Base-by-base conservation (phyloP, 176 grass and related monocot genomes). In the Bromus sterilis region DNA sequence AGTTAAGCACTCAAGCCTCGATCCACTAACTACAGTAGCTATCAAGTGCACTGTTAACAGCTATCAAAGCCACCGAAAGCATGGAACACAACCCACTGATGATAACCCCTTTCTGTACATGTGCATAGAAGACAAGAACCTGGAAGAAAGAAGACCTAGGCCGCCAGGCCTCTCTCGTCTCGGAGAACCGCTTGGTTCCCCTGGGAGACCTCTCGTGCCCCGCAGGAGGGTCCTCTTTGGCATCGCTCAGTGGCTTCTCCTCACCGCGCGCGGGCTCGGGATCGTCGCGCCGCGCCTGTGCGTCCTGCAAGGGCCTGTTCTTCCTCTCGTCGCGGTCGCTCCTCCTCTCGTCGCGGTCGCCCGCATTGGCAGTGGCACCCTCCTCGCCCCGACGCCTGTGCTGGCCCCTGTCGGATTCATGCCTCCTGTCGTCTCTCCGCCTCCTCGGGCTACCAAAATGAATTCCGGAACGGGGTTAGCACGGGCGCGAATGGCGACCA, bases 81-180 rank as follows among this genome's bases (percentile, higher is more conserved):
- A 80, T 12, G 62, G 4, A 61, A 46, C 56, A 76, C 12, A 85
- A 80, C 21, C 74, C 28, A 81, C 59, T 71, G 62, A 55, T 14
- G 24, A 26, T 9, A 53, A 11, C 9, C 53, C 69, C 39, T 70
- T 88, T 76, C 15, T 25, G 56, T 71, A 28, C 62, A 53, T 41
- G 42, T 9, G 32, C 46, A 32, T 36, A 42, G 56, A 70, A 66
- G 69, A 64, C 15, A 79, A 82, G 65, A 85, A 94, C 92, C 92
- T 94, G 86, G 58, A 84, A 83, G 63, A 46, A 88, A 7, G 92
- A 81, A 32, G 92, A 81, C 70, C 64, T 80, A 74, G 75, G 79
- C 39, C 59, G 65, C 46, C 76, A 68, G 13, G 69, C 40, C 81
- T 91, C 88, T 56, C 79, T 82, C 0, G 76, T 42, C 20, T 94